These are phyloP conservation scores for Phragmites australis DNA, from an alignment of 176 grass and related monocot species.

Conservation along the genomic window DNA sequence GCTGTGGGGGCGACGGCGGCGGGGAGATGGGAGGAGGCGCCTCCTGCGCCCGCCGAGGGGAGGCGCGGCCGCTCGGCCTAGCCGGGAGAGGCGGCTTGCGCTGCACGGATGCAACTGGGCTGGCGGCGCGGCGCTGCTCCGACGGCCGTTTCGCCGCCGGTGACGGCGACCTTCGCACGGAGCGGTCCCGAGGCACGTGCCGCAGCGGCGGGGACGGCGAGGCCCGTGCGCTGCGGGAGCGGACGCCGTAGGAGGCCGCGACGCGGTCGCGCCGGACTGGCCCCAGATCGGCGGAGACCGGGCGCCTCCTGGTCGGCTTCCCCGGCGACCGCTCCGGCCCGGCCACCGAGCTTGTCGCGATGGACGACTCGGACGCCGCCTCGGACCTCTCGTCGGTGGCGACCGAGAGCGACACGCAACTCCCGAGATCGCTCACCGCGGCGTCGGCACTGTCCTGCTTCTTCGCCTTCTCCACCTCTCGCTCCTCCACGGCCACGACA, in stretches of 20 bases:
- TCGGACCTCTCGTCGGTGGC: conserved; percentile 47
- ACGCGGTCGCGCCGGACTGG: conserved; percentile 35
- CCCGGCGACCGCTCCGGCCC: conserved; percentile 48
- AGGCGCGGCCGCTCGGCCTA: conserved; percentile 29
- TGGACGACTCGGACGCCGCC: conserved; percentile 49
- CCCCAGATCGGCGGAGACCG: conserved; percentile 64
- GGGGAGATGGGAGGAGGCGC: neutral
- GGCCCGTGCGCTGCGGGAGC: conserved; percentile 57
- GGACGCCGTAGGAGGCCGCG: conserved; percentile 36
- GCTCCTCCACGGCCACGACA: conserved; percentile 28
- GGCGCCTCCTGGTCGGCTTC: conserved; percentile 49
- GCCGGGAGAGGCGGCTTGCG: conserved; percentile 34
- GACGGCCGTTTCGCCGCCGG: conserved; percentile 51
- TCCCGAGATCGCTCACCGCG: conserved; percentile 48
- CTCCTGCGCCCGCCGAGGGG: conserved; percentile 35
- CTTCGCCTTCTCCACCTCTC: conserved; percentile 21
- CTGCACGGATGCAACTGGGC: conserved; percentile 8
- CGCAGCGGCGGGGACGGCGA: conserved; percentile 55
- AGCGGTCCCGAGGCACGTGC: conserved; percentile 57
- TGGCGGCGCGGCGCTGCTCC: conserved; percentile 36
- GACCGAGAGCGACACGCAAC: conserved; percentile 46
- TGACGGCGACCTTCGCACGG: conserved; percentile 62
- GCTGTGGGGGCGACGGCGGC: neutral
- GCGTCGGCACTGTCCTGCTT: conserved; percentile 32
- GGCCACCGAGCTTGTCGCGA: conserved; percentile 35